Conservation (phyloP, 495 filamentous ascomycete genomes). For the Tetracladium setigerum region DNA sequence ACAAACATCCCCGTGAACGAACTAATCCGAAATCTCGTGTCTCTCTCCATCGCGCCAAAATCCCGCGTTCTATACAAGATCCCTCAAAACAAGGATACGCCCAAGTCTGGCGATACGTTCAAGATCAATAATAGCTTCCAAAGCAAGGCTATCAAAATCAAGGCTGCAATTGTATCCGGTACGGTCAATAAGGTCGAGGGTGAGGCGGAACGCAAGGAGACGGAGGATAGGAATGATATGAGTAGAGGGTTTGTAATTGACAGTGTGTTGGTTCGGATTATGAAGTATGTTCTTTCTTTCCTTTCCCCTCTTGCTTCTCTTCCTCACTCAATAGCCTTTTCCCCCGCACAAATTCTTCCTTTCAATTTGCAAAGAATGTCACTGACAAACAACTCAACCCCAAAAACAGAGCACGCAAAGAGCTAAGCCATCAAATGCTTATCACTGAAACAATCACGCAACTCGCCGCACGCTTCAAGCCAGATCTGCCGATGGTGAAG, state of each 20-base stretch:
- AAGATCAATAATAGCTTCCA: constrained; percentile 77
- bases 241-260: constrained; percentile 72
- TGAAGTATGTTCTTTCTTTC: constrained; percentile 84
- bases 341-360: constrained; percentile 2
- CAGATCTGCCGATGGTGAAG: constrained; percentile 88
- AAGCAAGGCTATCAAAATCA: constrained; percentile 78
- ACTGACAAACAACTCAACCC: not conserved
- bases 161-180: constrained; percentile 56
- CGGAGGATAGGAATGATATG: constrained; percentile 80
- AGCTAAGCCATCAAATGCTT: constrained; percentile 70
- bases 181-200: constrained; percentile 77
- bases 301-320: not conserved
- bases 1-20: constrained; percentile 80
- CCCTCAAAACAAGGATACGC: constrained; percentile 65
- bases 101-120: constrained; percentile 76
- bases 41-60: constrained; percentile 79
- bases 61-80: constrained; percentile 76
- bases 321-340: not conserved
- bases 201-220: constrained; percentile 74
- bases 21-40: constrained; percentile 74
- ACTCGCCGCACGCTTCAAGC: constrained; percentile 72
- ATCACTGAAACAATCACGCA: constrained; percentile 80
- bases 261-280: constrained; percentile 86
- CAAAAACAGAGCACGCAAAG: constrained; percentile 72
- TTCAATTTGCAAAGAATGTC: constrained; percentile 11